Evolutionary conservation across 352 stramenopile species (phyloP), one percentile per base, ranked within the genome.

Genomic region (Globisporangium yorkense): DNA sequence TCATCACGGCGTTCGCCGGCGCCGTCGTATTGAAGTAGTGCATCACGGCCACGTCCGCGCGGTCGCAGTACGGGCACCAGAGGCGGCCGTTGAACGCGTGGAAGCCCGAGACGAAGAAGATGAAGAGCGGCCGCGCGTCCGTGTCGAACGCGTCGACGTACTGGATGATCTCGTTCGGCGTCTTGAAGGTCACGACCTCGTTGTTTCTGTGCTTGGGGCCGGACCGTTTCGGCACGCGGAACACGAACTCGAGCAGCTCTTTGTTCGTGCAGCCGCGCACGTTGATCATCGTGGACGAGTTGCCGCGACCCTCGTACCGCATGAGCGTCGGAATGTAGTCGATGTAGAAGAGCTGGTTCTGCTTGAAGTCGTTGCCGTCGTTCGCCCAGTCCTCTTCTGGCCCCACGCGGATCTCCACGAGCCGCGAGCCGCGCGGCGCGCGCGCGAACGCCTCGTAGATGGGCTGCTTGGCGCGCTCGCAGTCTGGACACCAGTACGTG

Each of bases 271-370:
- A 76, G 65, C 87, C 88, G n/a, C 78, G 69, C 24, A 85, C 83
- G n/a, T 76, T 75, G 47, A 93, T 68, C 61, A 93, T 71, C 40
- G 63, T 58, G 21, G 78, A 86, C 51, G 83, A 87, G 56, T 89
- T 89, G 18, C 81, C 78, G 47, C 73, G 68, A 45, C 83, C 83
- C 5, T 91, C 78, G 68, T 93, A 93, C n/a, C 77, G 69, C 54
- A 93, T 81, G 18, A 93, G 55, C 29, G 83, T 78, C 37, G 83
- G 83, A 49, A 93, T 71, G 40, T 86, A 87, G 68, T 89, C 78
- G 37, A 93, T 89, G 65, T 90, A 90, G 57, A 93, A 89, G 39
- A 89, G 66, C 60, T 89, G 77, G 56, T 91, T 89, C 65, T 90
- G 80, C 27, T 72, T 67, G 59, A 93, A 93, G 31, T 73, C 64